Evolutionary conservation across 192 early-diverging fungal genomes (phyloP).

Genomic region (Mortierella alpina): DNA sequence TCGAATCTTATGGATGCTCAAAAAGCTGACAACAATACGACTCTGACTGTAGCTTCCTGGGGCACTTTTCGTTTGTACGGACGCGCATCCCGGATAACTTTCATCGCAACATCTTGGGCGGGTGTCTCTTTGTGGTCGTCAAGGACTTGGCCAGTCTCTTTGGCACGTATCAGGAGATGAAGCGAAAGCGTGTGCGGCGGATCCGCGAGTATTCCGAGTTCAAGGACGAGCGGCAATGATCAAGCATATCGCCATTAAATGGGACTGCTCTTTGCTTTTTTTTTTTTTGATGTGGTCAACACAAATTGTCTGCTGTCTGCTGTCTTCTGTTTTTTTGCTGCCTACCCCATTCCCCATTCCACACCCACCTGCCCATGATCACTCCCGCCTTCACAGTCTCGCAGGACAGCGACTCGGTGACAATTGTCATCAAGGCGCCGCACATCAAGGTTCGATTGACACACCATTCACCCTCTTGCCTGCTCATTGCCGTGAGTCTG

Average conservation of each 20-base stretch:
- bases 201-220: constrained; percentile 52
- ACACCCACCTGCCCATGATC: constrained; percentile 72
- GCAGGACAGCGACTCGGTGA: constrained; percentile 83
- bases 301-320: not conserved
- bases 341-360: not conserved
- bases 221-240: constrained; percentile 36
- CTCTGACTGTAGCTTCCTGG: constrained; percentile 43
- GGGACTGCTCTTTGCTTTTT: constrained; percentile 14
- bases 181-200: constrained; percentile 46
- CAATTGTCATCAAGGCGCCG: constrained; percentile 81
- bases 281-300: constrained; percentile 5
- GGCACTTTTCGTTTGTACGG: constrained; percentile 59
- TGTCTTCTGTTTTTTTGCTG: not conserved
- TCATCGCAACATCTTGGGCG: constrained; percentile 62
- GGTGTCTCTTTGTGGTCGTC: constrained; percentile 65
- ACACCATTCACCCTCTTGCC: not conserved
- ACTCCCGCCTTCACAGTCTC: constrained; percentile 86
- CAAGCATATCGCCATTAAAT: not conserved
- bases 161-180: constrained; percentile 65
- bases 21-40: constrained; percentile 1
- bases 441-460: constrained; percentile 73
- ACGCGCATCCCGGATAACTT: constrained; percentile 63
- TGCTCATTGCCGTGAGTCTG: not conserved
- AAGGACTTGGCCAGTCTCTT: constrained; percentile 71
- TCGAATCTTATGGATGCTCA: not conserved